These are phyloP conservation scores for Clavispora asparagi DNA, from an alignment of 805 yeast species.

Conservation along the genomic window DNA sequence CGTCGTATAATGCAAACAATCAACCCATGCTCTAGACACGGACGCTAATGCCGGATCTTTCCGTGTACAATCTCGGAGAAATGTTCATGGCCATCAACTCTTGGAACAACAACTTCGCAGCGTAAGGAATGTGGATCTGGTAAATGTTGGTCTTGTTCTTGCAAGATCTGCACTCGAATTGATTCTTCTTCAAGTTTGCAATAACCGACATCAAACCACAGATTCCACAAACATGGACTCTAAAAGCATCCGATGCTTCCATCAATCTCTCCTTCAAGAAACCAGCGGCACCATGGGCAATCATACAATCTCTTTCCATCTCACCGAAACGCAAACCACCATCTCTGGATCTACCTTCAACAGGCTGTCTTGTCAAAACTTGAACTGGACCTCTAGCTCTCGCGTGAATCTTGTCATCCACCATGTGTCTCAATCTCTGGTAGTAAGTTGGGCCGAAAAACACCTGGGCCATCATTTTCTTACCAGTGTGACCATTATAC, in stretches of 20 bases:
- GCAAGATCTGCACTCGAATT: constrained; percentile 97
- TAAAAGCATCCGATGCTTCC: constrained; percentile 99
- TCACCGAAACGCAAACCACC: constrained; percentile 99
- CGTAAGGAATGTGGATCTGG: constrained; percentile 97
- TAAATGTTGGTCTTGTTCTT: constrained; percentile 97
- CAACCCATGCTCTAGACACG: constrained; percentile 19
- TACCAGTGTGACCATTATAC: constrained; percentile 99
- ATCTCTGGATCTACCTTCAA: constrained; percentile 98
- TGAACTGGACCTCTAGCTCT: constrained; percentile 99
- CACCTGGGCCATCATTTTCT: constrained; percentile 94
- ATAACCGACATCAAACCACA: constrained; percentile 98
- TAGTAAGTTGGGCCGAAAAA: constrained; percentile 99
- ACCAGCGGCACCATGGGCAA: constrained; percentile 99
- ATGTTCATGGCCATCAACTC: constrained; percentile 99
- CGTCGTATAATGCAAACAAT: constrained; percentile 4
- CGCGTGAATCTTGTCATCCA: constrained; percentile 97
- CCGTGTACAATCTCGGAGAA: constrained; percentile 95
- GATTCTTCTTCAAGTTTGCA: constrained; percentile 95
- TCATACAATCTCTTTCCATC: constrained; percentile 99
- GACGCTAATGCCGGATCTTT: constrained; percentile 59
- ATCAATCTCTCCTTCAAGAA: constrained; percentile 94
- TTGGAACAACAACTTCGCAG: constrained; percentile 96
- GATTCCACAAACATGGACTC: constrained; percentile 96
- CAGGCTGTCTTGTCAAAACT: constrained; percentile 96
- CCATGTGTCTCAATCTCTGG: constrained; percentile 99